phyloP scores from a whole-genome alignment of 2,329 filamentous ascomycete species.

The Nectriaceae sp. region DNA sequence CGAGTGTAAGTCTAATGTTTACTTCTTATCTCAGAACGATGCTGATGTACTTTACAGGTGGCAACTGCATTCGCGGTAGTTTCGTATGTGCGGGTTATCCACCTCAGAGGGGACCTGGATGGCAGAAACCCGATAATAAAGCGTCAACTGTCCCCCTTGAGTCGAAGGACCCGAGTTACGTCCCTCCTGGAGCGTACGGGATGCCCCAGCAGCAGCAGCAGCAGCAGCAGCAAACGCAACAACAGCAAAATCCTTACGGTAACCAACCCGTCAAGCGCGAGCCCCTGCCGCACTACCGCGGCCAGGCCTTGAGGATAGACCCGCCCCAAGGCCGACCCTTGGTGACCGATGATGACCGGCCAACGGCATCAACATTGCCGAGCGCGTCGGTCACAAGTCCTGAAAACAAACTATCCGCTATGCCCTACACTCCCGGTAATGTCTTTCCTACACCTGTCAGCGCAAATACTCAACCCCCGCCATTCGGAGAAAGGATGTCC shows the following conservation, averaged over 20 bases:
- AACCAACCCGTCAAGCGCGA: conserved; percentile 53
- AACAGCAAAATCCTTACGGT: conserved; percentile 36
- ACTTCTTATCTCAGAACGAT: not conserved
- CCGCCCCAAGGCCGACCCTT: conserved; percentile 60
- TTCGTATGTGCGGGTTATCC: conserved; percentile 93
- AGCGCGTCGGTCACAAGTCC: conserved; percentile 60
- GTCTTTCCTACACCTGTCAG: conserved; percentile 65
- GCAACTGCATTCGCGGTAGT: conserved; percentile 86
- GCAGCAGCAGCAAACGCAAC: not conserved
- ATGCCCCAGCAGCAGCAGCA: conserved; percentile 48
- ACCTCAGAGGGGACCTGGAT: conserved; percentile 69
- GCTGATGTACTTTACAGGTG: conserved; percentile 54
- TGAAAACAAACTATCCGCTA: conserved; percentile 62
- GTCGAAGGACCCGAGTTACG: conserved; percentile 74
- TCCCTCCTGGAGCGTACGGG: conserved; percentile 62
- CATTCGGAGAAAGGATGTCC: conserved; percentile 50
- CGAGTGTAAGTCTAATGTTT: conserved; percentile 66
- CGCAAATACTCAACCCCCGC: conserved; percentile 48
- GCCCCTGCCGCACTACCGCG: conserved; percentile 60
- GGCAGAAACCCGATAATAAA: conserved; percentile 75
- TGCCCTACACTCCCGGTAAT: conserved; percentile 56
- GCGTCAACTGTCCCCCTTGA: conserved; percentile 73
- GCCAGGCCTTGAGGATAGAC: conserved; percentile 63
- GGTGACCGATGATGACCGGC: conserved; percentile 58
- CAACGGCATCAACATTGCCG: conserved; percentile 59